These are phyloP conservation scores for Marasmius fiardii DNA, from an alignment of 1,284 basidiomycete genomes.

Conservation along the genomic window DNA sequence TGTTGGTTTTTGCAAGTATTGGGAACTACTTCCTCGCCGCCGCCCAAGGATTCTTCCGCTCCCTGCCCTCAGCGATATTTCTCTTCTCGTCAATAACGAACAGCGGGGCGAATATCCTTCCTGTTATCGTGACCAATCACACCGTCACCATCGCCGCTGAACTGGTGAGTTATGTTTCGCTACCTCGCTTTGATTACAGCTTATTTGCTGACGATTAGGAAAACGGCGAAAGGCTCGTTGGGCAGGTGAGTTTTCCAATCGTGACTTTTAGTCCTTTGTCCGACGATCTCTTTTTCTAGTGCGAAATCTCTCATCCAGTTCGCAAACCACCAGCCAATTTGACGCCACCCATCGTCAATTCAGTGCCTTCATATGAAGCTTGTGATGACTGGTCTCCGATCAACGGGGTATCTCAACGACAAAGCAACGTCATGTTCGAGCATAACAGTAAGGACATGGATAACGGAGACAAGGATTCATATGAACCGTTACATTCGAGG, in stretches of 20 bases:
- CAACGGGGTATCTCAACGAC: slow-evolving; percentile 21
- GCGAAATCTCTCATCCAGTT: slow-evolving; percentile 94
- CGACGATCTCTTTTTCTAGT: slow-evolving; percentile 29
- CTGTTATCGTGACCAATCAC: slow-evolving; percentile 93
- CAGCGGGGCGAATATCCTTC: slow-evolving; percentile 80
- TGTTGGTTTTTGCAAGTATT: slow-evolving; percentile 49
- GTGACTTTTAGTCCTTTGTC: background rate
- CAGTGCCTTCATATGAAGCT: slow-evolving; percentile 14
- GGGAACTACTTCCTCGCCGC: slow-evolving; percentile 90
- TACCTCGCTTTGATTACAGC: slow-evolving; percentile 8
- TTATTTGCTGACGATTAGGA: slow-evolving; percentile 42
- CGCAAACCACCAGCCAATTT: slow-evolving; percentile 23
- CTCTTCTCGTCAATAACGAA: slow-evolving; percentile 91
- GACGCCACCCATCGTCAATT: slow-evolving; percentile 27
- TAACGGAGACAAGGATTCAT: slow-evolving; percentile 34
- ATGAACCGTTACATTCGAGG: slow-evolving; percentile 58
- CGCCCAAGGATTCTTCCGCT: slow-evolving; percentile 83
- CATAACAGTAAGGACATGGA: slow-evolving; percentile 32
- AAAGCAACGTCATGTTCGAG: slow-evolving; percentile 68
- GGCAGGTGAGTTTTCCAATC: slow-evolving; percentile 49
- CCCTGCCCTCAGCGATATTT: slow-evolving; percentile 92
- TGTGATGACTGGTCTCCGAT: slow-evolving; percentile 37
- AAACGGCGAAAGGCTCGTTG: slow-evolving; percentile 79
- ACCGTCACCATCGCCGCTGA: slow-evolving; percentile 97
- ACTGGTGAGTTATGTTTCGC: slow-evolving; percentile 51